Base-by-base conservation (phyloP, 2,329 filamentous ascomycete genomes). In the Diaporthe sp. region DNA sequence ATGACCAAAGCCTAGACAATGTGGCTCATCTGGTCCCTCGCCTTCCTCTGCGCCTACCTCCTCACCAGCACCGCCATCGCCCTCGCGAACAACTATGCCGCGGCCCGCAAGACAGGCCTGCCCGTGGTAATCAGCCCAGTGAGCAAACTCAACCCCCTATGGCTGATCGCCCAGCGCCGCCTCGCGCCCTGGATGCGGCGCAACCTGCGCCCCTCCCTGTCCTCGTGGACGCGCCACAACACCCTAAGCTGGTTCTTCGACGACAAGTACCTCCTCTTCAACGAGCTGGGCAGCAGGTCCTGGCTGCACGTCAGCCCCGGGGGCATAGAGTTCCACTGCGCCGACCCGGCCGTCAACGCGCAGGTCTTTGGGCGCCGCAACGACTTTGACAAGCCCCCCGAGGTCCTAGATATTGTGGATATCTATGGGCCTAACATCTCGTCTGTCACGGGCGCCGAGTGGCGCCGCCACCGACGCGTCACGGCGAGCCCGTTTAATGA, bases 341-440 rank as follows among this genome's bases (percentile, higher is more conserved):
- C 53, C 51, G 68, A 70, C 51, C 68, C 68, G 35, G 68, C 47
- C 50, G 68, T 70, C 32, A 70, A 58, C 68, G 68, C 68, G 51
- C 68, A 70, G 37, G 53, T 70, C 2, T 56, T 70, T 12, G 37
- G 9, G 0, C 19, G 68, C 3, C 8, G 68, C 3, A 17, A 2
- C 0, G 51, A 58, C 51, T 70, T 70, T 2, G 69, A 71, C 39
- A 71, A 59, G 55, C 69, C 69, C 4, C 12, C 27, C 30, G 39
- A 50, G 25, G 42, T 71, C n/a, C 42, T 71, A 22, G 25, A 51
- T 9, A 13, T 58, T 22, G 69, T 59, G 17, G 51, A 53, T 25
- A 70, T 70, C 19, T 70, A 58, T n/a, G 68, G 68, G 2, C 35
- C 50, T 8, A 71, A 61, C 25, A 71, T 61, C 44, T 35, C 68